Evolutionary conservation across 257 asterid genomes (phyloP).

Genomic region (Cinchona pubescens): DNA sequence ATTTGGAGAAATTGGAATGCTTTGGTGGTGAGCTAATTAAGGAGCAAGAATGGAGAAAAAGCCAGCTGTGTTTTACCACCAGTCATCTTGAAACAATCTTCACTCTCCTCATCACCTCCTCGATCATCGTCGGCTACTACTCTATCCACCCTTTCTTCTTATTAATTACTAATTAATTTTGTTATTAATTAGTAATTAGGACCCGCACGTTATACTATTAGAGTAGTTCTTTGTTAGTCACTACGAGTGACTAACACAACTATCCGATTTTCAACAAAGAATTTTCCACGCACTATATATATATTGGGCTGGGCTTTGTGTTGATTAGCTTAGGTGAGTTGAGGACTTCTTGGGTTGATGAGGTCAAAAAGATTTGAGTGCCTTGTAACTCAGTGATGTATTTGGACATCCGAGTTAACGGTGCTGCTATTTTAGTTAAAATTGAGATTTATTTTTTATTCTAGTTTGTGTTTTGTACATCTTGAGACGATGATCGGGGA

Average conservation of each 20-base stretch:
- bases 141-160: constrained; percentile 45
- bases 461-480: too few species aligned
- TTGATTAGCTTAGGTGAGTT: background rate
- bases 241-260: too few species aligned
- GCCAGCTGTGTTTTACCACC: constrained; percentile 40
- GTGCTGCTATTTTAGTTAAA: background rate
- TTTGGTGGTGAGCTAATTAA: constrained; percentile 53
- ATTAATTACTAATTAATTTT: constrained; percentile 17
- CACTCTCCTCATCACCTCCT: constrained; percentile 32
- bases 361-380: background rate
- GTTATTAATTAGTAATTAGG: too few species aligned
- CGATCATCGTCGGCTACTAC: constrained; percentile 72
- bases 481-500: background rate
- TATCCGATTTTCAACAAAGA: too few species aligned
- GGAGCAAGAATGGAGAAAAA: constrained; percentile 62
- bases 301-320: background rate
- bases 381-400: constrained; percentile 25
- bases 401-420: constrained; percentile 21
- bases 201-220: too few species aligned
- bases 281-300: too few species aligned
- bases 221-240: too few species aligned
- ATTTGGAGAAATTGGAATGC: constrained; percentile 55
- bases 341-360: background rate
- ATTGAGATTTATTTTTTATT: background rate
- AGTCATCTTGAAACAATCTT: constrained; percentile 43